Evolutionary conservation across 2,329 filamentous ascomycete species (phyloP).

Genomic region (Hypoxylon sp.): DNA sequence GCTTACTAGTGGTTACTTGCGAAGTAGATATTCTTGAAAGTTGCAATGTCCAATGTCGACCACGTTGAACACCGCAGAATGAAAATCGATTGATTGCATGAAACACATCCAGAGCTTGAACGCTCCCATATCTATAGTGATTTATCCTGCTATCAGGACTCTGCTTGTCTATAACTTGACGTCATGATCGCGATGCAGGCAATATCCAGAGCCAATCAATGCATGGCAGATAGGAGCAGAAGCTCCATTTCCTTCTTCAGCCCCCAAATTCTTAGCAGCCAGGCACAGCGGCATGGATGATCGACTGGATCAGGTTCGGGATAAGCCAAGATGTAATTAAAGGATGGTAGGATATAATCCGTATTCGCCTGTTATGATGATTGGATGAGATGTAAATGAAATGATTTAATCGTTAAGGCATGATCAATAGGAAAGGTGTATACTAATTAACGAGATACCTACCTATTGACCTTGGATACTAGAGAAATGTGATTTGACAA

Average conservation of each 20-base stretch:
- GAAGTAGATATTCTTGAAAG: neutral
- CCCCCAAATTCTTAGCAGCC: neutral
- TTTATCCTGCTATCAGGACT: neutral
- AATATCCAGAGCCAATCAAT: conserved; percentile 10
- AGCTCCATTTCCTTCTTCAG: conserved; percentile 4
- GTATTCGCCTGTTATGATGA: too few relatives aligned
- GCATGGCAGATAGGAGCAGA: conserved; percentile 6
- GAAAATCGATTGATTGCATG: neutral
- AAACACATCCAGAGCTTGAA: neutral
- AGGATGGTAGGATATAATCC: too few relatives aligned
- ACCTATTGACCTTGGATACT: too few relatives aligned
- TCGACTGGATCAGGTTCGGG: neutral
- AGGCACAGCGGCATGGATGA: neutral
- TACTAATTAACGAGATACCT: too few relatives aligned
- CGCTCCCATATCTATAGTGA: neutral
- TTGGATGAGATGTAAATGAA: too few relatives aligned
- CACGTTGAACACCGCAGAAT: neutral
- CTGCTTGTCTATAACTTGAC: neutral
- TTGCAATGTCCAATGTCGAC: neutral
- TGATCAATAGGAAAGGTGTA: too few relatives aligned
- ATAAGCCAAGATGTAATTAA: neutral
- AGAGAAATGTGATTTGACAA: too few relatives aligned
- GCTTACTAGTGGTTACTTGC: neutral
- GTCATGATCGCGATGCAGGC: conserved; percentile 4
- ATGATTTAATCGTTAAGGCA: too few relatives aligned